These are phyloP conservation scores for Digitaria exilis DNA, from an alignment of 202 grass and related monocot genomes.

Conservation along the genomic window DNA sequence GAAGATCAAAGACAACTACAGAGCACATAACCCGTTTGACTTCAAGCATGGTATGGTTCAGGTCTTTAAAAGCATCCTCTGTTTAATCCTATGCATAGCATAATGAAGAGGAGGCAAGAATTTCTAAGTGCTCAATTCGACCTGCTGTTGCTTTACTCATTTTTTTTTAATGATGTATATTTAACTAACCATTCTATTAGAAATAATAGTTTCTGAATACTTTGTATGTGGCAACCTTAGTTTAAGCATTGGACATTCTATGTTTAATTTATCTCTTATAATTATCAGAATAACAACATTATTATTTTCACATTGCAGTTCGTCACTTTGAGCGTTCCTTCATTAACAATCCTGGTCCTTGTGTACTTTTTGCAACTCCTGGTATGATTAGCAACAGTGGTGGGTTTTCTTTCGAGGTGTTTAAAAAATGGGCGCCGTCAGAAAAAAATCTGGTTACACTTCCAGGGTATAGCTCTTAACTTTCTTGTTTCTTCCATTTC, in stretches of 20 bases:
- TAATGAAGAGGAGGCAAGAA: neutral
- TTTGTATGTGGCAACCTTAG: neutral
- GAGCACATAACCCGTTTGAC: slow-evolving; percentile 79
- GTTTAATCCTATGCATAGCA: neutral
- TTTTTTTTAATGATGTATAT: neutral
- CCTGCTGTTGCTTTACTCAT: neutral
- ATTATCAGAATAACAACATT: slow-evolving; percentile 1
- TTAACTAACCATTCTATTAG: neutral
- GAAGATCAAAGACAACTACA: slow-evolving; percentile 88
- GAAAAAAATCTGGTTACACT: slow-evolving; percentile 83
- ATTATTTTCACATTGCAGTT: slow-evolving; percentile 48
- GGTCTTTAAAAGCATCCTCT: slow-evolving; percentile 28
- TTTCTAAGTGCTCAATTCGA: neutral
- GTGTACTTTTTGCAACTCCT: slow-evolving; percentile 95
- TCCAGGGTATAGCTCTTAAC: slow-evolving; percentile 61
- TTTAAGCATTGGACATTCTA: neutral
- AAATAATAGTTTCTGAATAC: too few relatives aligned
- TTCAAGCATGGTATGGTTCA: slow-evolving; percentile 79
- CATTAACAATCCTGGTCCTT: slow-evolving; percentile 76
- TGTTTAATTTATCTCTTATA: neutral
- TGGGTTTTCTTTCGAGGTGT: slow-evolving; percentile 93
- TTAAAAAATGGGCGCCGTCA: slow-evolving; percentile 97
- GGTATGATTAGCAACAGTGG: slow-evolving; percentile 75
- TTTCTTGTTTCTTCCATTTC: neutral
- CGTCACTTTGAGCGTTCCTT: slow-evolving; percentile 79